A percentile compares a stretch with the other conserved stretches of the same genome.
These are phyloP conservation scores for Metschnikowia similis DNA, from an alignment of 805 yeast species.

Conservation along the genomic window DNA sequence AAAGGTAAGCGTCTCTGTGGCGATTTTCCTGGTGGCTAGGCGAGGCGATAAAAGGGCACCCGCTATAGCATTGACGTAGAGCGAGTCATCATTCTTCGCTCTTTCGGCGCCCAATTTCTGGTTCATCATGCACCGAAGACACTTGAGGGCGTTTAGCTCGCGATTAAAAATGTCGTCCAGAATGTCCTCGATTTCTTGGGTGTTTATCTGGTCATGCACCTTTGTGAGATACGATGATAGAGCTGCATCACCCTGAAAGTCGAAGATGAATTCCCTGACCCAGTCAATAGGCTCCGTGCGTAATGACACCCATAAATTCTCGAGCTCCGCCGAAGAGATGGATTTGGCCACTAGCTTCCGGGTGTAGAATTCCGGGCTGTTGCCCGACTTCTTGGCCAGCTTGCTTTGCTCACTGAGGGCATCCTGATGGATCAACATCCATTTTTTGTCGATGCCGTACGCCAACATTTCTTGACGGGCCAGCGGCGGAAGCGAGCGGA, in stretches of 20 bases:
- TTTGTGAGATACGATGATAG: conserved; percentile 53
- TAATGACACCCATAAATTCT: conserved; percentile 83
- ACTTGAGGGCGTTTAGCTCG: conserved; percentile 73
- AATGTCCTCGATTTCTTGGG: conserved; percentile 27
- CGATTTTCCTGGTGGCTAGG: conserved; percentile 69
- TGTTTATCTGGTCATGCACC: conserved; percentile 46
- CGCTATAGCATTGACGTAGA: conserved; percentile 55
- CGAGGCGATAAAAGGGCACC: conserved; percentile 74
- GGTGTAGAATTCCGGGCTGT: conserved; percentile 73
- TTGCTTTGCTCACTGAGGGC: conserved; percentile 71
- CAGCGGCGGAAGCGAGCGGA: conserved; percentile 60
- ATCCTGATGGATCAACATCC: conserved; percentile 89
- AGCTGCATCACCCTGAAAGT: conserved; percentile 75
- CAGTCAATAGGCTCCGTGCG: conserved; percentile 83
- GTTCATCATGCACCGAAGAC: conserved; percentile 71
- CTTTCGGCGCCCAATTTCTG: conserved; percentile 58
- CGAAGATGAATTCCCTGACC: conserved; percentile 71
- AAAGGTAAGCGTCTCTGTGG: conserved; percentile 67
- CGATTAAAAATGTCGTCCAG: conserved; percentile 55
- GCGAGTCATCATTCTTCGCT: conserved; percentile 41
- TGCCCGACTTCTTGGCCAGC: conserved; percentile 27
- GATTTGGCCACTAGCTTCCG: conserved; percentile 65
- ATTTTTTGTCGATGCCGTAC: conserved; percentile 74
- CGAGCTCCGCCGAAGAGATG: conserved; percentile 65
- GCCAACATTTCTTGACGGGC: conserved; percentile 75